Evolutionary conservation across 768 basidiomycete species (phyloP), one percentile per base, ranked within the genome.

Genomic region (Calvatia gigantea): DNA sequence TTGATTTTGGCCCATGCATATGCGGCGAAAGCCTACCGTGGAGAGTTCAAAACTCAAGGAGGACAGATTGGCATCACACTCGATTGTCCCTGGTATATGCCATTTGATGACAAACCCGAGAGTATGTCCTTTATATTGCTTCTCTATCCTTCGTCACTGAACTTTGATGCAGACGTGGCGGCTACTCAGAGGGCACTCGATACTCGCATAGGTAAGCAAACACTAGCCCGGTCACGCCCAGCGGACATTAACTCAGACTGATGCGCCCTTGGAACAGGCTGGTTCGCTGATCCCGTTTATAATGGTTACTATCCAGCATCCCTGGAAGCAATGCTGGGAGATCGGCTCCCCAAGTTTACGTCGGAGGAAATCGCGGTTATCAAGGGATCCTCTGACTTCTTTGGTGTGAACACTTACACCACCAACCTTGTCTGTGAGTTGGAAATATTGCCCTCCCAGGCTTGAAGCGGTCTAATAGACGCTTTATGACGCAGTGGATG

Each of bases 41-140:
- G 82, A 9, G 66, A 81, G 83, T 82, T 74, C 76, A 57, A 72
- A 1, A 62, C 57, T 1, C 83, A 87, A 61, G 73, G 75, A 8
- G 89, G 87, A 14, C 65, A 71, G 38, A 86, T 90, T 60, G 88
- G 87, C 2, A 85, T 91, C 63, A 90, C 89, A 0, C 73, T 90
- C 38, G 87, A 89, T 60, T 80, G 82, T 12, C 75, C 82, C 55
- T 86, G 81, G 79, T 76, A 78, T 45, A 77, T 84, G 58, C 88
- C 89, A 6, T 89, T 81, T 58, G 82, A 87, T 59, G 76, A 85
- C 52, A 72, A 67, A 19, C 79, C 83, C 0, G 79, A 83, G 63
- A 86, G 88, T 89, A 64, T 59, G 83, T 71, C 9, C 6, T 49
- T 6, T 27, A 12, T n/a, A n/a, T n/a, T 28, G 27, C 33, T 35